Evolutionary conservation across 2,329 filamentous ascomycete genomes (phyloP).

Genomic region (Colletotrichum lini): DNA sequence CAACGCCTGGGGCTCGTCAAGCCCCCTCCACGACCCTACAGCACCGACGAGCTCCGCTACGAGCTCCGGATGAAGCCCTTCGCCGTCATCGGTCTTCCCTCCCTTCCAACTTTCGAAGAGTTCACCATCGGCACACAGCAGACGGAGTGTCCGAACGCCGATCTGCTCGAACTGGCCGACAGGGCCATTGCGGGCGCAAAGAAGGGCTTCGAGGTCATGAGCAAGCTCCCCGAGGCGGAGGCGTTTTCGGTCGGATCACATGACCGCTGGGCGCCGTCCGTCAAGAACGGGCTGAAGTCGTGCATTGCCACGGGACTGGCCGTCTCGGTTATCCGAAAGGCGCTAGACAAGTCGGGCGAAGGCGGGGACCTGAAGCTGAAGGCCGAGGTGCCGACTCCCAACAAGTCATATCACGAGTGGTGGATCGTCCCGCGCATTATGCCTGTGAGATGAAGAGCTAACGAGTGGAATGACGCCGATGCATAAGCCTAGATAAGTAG

Average conservation of each 20-base stretch:
- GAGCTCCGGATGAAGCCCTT: slow-evolving; percentile 92
- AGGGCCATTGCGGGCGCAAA: slow-evolving; percentile 63
- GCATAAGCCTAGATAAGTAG: slow-evolving; percentile 15
- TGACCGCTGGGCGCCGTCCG: slow-evolving; percentile 72
- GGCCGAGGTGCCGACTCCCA: slow-evolving; percentile 66
- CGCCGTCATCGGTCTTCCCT: slow-evolving; percentile 75
- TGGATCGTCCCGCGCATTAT: slow-evolving; percentile 73
- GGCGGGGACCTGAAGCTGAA: slow-evolving; percentile 56
- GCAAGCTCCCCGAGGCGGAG: slow-evolving; percentile 64
- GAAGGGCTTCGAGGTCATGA: slow-evolving; percentile 70
- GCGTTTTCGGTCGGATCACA: slow-evolving; percentile 71
- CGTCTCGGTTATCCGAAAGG: slow-evolving; percentile 72
- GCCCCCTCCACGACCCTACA: slow-evolving; percentile 72
- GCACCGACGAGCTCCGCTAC: slow-evolving; percentile 78
- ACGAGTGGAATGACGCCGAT: not conserved
- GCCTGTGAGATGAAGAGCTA: slow-evolving; percentile 34
- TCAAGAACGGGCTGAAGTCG: slow-evolving; percentile 75
- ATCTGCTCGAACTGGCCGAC: slow-evolving; percentile 63
- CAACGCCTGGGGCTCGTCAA: slow-evolving; percentile 70
- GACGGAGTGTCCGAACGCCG: slow-evolving; percentile 53
- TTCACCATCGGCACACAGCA: slow-evolving; percentile 65
- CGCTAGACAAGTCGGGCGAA: slow-evolving; percentile 56
- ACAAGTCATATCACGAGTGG: slow-evolving; percentile 73
- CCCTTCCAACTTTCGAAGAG: slow-evolving; percentile 75
- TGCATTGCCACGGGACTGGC: slow-evolving; percentile 79